Conservation (phyloP, 345 rosid genomes). For the Rhodomyrtus tomentosa region DNA sequence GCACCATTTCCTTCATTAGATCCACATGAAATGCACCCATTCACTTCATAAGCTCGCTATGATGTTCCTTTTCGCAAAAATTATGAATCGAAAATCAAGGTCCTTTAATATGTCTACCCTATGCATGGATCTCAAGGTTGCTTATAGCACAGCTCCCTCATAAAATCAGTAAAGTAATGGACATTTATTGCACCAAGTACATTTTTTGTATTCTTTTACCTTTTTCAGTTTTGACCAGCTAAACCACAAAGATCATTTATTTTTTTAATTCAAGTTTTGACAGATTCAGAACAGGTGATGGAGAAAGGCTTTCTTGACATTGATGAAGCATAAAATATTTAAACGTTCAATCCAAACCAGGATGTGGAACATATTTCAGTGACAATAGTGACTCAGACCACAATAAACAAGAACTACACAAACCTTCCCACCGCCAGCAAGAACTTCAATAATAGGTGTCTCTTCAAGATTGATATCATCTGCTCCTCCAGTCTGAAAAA, state of each 20-base stretch:
- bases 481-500: slow-evolving; percentile 39
- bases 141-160: background rate
- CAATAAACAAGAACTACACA: slow-evolving; percentile 11
- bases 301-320: background rate
- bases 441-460: slow-evolving; percentile 62
- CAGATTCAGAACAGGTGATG: background rate
- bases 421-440: slow-evolving; percentile 94
- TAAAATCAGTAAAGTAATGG: background rate
- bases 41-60: background rate
- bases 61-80: background rate
- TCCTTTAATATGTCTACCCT: background rate
- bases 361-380: background rate
- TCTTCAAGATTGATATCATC: slow-evolving; percentile 44
- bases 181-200: background rate
- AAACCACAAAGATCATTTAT: background rate
- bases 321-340: background rate
- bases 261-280: background rate
- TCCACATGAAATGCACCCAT: background rate
- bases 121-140: background rate
- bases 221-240: background rate
- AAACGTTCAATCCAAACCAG: background rate
- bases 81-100: background rate
- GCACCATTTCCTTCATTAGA: background rate
- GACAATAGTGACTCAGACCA: background rate
- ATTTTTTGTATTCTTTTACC: background rate